Conservation (phyloP, 306 rosid species). For the Abrus precatorius region DNA sequence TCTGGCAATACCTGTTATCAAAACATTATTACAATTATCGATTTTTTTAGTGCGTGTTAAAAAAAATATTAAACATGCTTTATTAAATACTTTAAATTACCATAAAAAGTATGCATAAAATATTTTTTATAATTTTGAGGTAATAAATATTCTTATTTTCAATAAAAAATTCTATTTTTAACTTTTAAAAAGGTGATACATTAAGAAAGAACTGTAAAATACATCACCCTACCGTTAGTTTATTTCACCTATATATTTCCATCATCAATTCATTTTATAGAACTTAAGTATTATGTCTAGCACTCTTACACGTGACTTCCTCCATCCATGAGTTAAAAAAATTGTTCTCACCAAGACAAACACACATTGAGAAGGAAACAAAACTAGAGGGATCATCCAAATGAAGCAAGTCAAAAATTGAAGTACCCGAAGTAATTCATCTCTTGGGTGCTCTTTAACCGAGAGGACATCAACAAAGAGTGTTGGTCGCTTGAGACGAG, state of each 20-base stretch:
- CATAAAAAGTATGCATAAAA: too few species aligned
- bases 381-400: background rate
- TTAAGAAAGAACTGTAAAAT: background rate
- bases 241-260: too few species aligned
- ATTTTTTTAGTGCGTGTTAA: too few species aligned
- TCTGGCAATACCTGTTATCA: constrained; percentile 58
- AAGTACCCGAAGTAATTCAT: constrained; percentile 57
- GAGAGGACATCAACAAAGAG: constrained; percentile 77
- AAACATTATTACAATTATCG: background rate
- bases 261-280: background rate
- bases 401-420: background rate
- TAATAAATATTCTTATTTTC: too few species aligned
- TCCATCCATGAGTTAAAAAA: background rate
- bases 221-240: too few species aligned
- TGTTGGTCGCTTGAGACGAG: constrained; percentile 47
- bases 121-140: too few species aligned
- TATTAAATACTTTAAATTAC: too few species aligned
- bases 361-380: background rate
- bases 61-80: too few species aligned
- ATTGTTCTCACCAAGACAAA: background rate
- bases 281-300: background rate
- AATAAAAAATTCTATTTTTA: too few species aligned
- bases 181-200: too few species aligned
- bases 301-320: background rate
- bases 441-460: constrained; percentile 70